Evolutionary conservation across 2,329 filamentous ascomycete species (phyloP), one percentile per base, ranked within the genome.

Genomic region (Talaromyces marneffei): DNA sequence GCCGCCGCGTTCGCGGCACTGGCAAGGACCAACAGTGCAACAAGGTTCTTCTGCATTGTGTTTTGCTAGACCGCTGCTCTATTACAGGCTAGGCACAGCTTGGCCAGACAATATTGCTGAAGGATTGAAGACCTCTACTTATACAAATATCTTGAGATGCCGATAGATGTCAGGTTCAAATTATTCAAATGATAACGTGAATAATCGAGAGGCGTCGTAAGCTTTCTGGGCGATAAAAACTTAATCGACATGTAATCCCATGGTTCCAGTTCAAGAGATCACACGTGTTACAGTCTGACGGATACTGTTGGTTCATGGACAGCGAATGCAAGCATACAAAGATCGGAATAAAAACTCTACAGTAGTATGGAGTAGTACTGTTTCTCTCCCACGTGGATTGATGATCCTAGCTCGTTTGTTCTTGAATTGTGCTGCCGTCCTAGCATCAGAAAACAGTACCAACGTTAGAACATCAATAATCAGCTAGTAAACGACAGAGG

Each of bases 1-100:
- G 73, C 75, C 4, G 74, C 78, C 3, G 62, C 65, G 29, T 67
- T 66, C 12, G 65, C 57, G 44, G 42, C 58, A 18, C 40, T 18
- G 33, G 42, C 52, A 16, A 57, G 42, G 9, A 53, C 59, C 59
- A 59, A 39, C 18, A 53, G 44, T 33, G 27, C 14, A 10, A 58
- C 27, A 1, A 58, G 62, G 7, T 53, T 61, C 37, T 60, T 65
- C 48, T 56, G 65, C 57, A 59, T 48, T 44, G 55, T 29, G 61
- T 58, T 1, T 61, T 54, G 20, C 33, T 39, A n/a, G 7, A 39
- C 20, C 18, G n/a, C 25, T 8, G 2, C 5, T 39, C 1, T 23
- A 2, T 39, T n/a, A 39, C 52, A 16, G 18, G 31, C 4, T 54
- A 54, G 31, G 25, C 9, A 54, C n/a, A 37, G 31, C 52, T 35